Evolutionary conservation across 2,329 filamentous ascomycete species (phyloP), one percentile per base, ranked within the genome.

Genomic region (Pseudogymnoascus sp.): DNA sequence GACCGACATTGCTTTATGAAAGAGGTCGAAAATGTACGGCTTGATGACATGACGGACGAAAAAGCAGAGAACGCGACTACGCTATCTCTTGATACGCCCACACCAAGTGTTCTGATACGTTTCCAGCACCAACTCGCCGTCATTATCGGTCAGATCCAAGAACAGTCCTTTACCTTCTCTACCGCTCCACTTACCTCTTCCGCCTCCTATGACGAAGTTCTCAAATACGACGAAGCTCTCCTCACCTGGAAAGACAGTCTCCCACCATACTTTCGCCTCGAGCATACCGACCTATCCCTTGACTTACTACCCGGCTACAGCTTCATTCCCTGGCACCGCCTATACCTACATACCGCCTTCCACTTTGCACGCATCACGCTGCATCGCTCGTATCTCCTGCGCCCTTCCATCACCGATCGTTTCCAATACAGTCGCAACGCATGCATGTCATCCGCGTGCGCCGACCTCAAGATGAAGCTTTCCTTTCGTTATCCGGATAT

Each of bases 281-380:
- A 72, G 5, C 64, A 70, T 25, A 63, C 74, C 1, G 73, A 75
- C 50, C 62, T 63, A 1, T 70, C 69, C 2, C 66, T 69, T 20
- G 75, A 76, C 61, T 43, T 25, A 43, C 11, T 43, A 11, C 60
- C 54, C 1, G 38, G 32, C 0, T 65, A 68, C 4, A 65, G 68
- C 2, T 76, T 70, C 47, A 61, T 76, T 0, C 64, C 62, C 5
- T 76, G 74, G 74, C 71, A 76, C 38, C 66, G 75, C 2, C 67
- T 74, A 5, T 71, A 74, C 61, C 67, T 76, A 2, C 75, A 76
- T 62, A 73, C 71, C 16, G 69, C 70, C 58, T 76, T 73, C 58
- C 73, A 76, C 61, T 77, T 76, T 58, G 70, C 74, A 3, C 66
- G 73, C 25, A 72, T 76, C 35, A 76, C 74, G 2, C 69, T 76